Evolutionary conservation across 31 red algal species (phyloP).

Genomic region (Asparagopsis taxiformis): DNA sequence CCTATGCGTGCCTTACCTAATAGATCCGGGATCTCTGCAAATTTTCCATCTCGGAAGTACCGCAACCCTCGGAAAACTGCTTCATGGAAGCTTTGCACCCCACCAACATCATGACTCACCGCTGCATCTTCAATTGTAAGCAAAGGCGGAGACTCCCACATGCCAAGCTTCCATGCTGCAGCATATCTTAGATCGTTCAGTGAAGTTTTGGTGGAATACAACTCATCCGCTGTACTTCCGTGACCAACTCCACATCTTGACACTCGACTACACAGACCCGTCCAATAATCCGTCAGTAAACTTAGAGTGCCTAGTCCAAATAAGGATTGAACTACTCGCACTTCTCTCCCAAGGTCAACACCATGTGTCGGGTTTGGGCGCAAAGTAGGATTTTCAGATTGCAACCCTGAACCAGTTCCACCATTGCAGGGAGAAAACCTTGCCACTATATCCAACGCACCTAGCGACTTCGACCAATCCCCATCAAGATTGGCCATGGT

Average conservation of each 20-base stretch:
- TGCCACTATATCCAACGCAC: conserved; percentile 32
- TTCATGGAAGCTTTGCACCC: conserved; percentile 34
- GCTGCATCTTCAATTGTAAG: neutral
- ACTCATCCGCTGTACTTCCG: neutral
- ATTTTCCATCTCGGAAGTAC: conserved; percentile 16
- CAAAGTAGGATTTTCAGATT: neutral
- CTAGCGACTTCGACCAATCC: conserved; percentile 47
- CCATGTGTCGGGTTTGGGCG: neutral
- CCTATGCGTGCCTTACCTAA: conserved; percentile 13
- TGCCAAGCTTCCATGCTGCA: conserved; percentile 77
- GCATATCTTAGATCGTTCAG: conserved; percentile 71
- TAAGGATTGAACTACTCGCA: conserved; percentile 42
- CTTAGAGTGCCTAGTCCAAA: conserved; percentile 49
- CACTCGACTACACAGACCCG: conserved; percentile 21
- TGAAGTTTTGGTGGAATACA: neutral
- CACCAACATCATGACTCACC: neutral
- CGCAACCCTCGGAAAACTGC: conserved; percentile 27
- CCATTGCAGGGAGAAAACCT: neutral
- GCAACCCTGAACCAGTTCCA: neutral
- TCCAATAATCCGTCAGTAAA: conserved; percentile 49
- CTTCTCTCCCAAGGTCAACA: conserved; percentile 37
- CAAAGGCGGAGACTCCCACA: conserved; percentile 66
- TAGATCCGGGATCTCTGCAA: conserved; percentile 19
- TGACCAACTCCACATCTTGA: neutral
- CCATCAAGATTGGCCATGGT: conserved; percentile 31